phyloP scores from a whole-genome alignment of 257 asterid species.

The Cynanchum wilfordii region DNA sequence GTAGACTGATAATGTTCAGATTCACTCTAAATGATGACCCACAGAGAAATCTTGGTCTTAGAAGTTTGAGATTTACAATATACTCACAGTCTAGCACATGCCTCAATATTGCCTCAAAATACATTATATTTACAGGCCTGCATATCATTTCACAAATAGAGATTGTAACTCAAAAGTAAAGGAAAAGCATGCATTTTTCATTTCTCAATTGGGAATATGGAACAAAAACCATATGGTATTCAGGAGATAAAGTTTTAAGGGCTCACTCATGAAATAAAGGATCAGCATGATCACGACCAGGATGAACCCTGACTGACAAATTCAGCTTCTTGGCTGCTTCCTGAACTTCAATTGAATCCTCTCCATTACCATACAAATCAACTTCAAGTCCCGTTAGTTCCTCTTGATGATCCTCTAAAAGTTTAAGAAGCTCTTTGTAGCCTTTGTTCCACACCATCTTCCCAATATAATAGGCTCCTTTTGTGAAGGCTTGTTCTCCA shows the following conservation, averaged over 20 bases:
- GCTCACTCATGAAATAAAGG: slow-evolving; percentile 90
- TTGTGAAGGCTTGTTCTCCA: slow-evolving; percentile 53
- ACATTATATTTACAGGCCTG: not conserved
- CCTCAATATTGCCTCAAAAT: not conserved
- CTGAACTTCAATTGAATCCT: slow-evolving; percentile 73
- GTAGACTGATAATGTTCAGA: not conserved
- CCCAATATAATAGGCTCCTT: slow-evolving; percentile 91
- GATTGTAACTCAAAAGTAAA: not conserved
- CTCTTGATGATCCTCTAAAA: slow-evolving; percentile 67
- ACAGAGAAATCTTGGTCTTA: not conserved
- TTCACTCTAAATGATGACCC: not conserved
- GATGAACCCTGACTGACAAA: slow-evolving; percentile 65
- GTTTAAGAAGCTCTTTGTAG: slow-evolving; percentile 80
- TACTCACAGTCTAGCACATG: not conserved
- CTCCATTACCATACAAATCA: slow-evolving; percentile 91
- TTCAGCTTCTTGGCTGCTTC: slow-evolving; percentile 66
- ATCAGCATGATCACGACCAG: slow-evolving; percentile 95
- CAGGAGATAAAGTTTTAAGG: not conserved
- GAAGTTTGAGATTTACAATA: not conserved
- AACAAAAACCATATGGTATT: not conserved
- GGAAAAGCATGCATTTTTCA: too few relatives aligned
- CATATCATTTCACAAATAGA: not conserved
- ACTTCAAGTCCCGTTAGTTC: slow-evolving; percentile 67
- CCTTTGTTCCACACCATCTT: slow-evolving; percentile 99
- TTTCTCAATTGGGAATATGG: not conserved